Conservation (phyloP, 2,329 filamentous ascomycete genomes). For the Fusarium sp. region DNA sequence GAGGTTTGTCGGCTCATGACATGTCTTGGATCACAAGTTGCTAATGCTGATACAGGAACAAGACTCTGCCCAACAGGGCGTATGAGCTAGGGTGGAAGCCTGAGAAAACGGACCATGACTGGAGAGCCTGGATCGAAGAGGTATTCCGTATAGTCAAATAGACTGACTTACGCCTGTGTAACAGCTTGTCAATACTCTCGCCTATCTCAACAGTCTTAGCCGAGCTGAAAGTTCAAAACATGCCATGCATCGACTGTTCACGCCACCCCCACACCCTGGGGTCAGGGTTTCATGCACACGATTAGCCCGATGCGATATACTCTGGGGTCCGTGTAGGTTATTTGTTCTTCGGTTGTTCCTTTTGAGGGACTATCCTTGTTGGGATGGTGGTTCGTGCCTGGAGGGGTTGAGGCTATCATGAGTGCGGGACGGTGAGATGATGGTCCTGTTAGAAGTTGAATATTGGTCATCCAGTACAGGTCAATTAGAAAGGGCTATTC, state of each 20-base stretch:
- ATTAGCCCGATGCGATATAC: not conserved
- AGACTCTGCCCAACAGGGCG: not conserved
- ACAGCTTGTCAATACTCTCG: not conserved
- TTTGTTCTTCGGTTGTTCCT: not conserved
- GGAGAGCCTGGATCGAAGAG: not conserved
- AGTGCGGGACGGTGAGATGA: not conserved
- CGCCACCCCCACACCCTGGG: not conserved
- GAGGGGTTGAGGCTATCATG: not conserved
- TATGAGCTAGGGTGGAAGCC: constrained; percentile 10
- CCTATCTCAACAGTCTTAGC: not conserved
- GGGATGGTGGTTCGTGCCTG: not conserved
- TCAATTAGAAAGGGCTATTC: not conserved
- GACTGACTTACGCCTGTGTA: not conserved
- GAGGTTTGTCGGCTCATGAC: not conserved
- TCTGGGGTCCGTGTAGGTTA: not conserved
- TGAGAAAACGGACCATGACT: constrained; percentile 4
- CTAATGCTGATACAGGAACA: constrained; percentile 3
- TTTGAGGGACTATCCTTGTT: not conserved
- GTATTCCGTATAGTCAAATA: not conserved
- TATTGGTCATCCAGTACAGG: not conserved
- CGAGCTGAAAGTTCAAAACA: not conserved
- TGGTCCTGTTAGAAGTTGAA: not conserved
- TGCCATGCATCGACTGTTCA: not conserved
- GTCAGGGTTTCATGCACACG: not conserved
- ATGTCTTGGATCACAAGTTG: not conserved